Evolutionary conservation across 1,284 basidiomycete species (phyloP), one percentile per base, ranked within the genome.

Genomic region (Austropuccinia psidii): DNA sequence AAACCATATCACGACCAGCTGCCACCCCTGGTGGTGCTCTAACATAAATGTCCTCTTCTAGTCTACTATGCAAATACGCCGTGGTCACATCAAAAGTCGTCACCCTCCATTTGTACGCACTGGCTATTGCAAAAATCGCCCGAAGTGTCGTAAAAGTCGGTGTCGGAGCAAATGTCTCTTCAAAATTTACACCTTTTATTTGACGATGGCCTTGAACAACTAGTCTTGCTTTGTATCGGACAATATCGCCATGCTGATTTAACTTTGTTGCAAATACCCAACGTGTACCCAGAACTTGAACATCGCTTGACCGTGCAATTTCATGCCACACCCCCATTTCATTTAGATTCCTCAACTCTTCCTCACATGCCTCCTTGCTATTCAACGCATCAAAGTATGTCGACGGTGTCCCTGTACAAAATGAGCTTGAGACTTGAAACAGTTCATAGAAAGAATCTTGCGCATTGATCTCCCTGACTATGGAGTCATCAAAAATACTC

Each of bases 101-200:
- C 60, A 62, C 60, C 27, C 29, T 27, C 61, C 58, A 61, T 8
- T 17, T 17, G 27, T 3, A 27, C 7, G 15, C 24, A 5, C 33
- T 29, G 27, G 58, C 58, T 9, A 61, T 9, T n/a, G 35, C 58
- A 3, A 37, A 37, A 3, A 39, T 4, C 6, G 39, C 15, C 27
- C 41, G 13, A 4, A 64, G 61, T n/a, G 37, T n/a, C 19, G 61
- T 41, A 64, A 64, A 64, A 41, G 61, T 64, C 19, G 61, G 35
- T 41, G 61, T 64, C n/a, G 43, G 61, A 24, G 65, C 65, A 68
- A 68, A 68, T 1, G 50, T 68, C n/a, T 68, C 7, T 17, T 29
- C 50, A 29, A 55, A 68, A 33, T 55, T 52, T 17, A 43, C 17
- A 1, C 65, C 65, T 6, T 55, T 17, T 17, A 68, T 37, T n/a